Evolutionary conservation across 257 asterid species (phyloP), one percentile per base, ranked within the genome.

Genomic region (Solanum habrochaites): DNA sequence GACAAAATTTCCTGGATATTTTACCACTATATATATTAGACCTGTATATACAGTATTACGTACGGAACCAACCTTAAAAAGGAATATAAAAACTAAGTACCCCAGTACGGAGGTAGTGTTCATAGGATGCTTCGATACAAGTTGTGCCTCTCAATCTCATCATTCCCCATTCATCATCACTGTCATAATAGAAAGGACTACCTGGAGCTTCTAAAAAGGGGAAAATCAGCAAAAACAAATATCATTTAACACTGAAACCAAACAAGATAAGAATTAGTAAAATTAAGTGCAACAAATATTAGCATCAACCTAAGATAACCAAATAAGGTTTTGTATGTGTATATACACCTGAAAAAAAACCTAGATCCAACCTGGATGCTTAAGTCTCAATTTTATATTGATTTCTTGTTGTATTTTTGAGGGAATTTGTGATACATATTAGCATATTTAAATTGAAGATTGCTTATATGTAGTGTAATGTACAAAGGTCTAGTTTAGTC

Each of bases 51-150:
- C 37, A 40, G 40, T 47, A 80, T 80, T 32, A 32, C 37, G n/a
- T n/a, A 5, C 20, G 84, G n/a, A 27, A 78, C 75, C 27, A 88
- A 80, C 31, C 75, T 58, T 66, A 56, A n/a, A 88, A 52, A 18
- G 6, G 8, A 82, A 83, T 3, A 75, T 15, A 21, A 66, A 49
- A 42, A 58, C 37, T 18, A 25, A 81, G 8, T 94, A 95, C 99
- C 93, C n/a, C 88, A 83, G 90, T 89, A 77, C 93, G 95, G 52
- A 95, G 89, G 90, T 94, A 95, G 80, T 95, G 96, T 84, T 96
- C 99, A 74, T 94, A 95, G 27, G 97, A 94, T 82, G 98, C 95
- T 87, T 94, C 94, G 43, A 93, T 91, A 82, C 98, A 88, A 62
- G 93, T 96, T 11, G 93, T 90, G 85, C 91, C n/a, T 90, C 95